phyloP scores from a whole-genome alignment of 495 filamentous ascomycete genomes.

The Talaromyces borbonicus region DNA sequence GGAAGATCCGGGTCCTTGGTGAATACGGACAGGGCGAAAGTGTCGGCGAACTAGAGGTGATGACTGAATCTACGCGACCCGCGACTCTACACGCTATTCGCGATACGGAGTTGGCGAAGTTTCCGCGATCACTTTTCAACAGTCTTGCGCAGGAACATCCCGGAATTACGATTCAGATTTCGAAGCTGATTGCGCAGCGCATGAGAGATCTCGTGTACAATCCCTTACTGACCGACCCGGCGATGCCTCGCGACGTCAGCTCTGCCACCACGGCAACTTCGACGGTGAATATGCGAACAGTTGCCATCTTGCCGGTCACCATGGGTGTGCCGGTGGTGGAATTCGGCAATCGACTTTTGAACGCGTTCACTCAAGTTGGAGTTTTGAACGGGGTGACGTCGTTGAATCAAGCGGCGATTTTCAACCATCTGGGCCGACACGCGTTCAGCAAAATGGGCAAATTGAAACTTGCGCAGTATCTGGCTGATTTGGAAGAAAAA shows the following conservation, averaged over 20 bases:
- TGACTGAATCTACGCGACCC: conserved; percentile 84
- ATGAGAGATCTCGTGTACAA: conserved; percentile 86
- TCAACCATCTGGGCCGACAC: conserved; percentile 89
- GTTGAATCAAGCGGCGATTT: conserved; percentile 83
- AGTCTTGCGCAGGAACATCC: conserved; percentile 94
- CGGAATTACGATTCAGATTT: conserved; percentile 97
- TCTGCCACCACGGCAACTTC: conserved; percentile 67
- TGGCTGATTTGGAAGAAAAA: conserved; percentile 94
- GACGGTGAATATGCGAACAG: conserved; percentile 84
- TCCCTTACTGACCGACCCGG: conserved; percentile 53
- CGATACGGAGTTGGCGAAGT: conserved; percentile 91
- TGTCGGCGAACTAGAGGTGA: conserved; percentile 91
- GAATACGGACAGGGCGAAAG: conserved; percentile 97
- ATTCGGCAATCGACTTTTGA: conserved; percentile 82
- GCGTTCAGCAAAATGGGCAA: conserved; percentile 98
- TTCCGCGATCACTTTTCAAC: conserved; percentile 93
- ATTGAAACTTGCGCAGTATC: conserved; percentile 87
- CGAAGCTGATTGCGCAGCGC: conserved; percentile 91
- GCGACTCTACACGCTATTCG: conserved; percentile 92
- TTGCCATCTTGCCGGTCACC: conserved; percentile 84
- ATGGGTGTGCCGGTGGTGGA: conserved; percentile 89
- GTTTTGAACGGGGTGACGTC: conserved; percentile 82
- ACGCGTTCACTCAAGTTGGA: conserved; percentile 79
- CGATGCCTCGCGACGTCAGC: conserved; percentile 35
- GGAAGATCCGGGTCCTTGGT: conserved; percentile 77